These are phyloP conservation scores for Luffa aegyptiaca DNA, from an alignment of 306 rosid genomes.

Conservation along the genomic window DNA sequence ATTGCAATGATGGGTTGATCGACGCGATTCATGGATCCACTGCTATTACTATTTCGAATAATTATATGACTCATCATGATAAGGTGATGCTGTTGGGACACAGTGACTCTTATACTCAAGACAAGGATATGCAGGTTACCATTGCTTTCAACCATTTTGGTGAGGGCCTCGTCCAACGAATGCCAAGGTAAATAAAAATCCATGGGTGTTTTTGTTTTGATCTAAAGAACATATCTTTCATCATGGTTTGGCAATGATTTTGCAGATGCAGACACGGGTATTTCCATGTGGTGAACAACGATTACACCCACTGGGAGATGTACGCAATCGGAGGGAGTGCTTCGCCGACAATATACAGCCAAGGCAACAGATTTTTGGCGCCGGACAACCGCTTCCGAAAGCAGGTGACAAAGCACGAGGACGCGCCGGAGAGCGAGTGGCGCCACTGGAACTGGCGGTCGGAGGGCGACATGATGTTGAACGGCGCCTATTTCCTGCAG, in stretches of 20 bases:
- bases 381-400: constrained; percentile 44
- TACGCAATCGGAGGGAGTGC: constrained; percentile 94
- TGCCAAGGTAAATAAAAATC: constrained; percentile 54
- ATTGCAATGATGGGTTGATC: constrained; percentile 73
- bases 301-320: constrained; percentile 96
- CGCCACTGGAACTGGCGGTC: constrained; percentile 81
- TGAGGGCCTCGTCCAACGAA: constrained; percentile 88
- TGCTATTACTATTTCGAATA: constrained; percentile 71
- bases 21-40: constrained; percentile 88
- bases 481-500: constrained; percentile 67
- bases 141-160: constrained; percentile 89
- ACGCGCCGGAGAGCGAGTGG: constrained; percentile 58
- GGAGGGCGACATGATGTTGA: constrained; percentile 67
- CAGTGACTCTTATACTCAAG: constrained; percentile 61
- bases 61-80: constrained; percentile 85
- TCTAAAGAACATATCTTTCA: background rate
- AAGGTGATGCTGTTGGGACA: constrained; percentile 93
- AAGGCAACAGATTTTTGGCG: constrained; percentile 77
- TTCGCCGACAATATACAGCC: constrained; percentile 69
- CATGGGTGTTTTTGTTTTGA: background rate
- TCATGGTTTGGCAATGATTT: background rate
- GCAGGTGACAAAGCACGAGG: constrained; percentile 78
- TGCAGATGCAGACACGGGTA: constrained; percentile 82
- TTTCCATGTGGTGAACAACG: constrained; percentile 90
- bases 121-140: constrained; percentile 70